These are phyloP conservation scores for Neocatenulostroma microsporum DNA, from an alignment of 2,329 filamentous ascomycete species.

Conservation along the genomic window DNA sequence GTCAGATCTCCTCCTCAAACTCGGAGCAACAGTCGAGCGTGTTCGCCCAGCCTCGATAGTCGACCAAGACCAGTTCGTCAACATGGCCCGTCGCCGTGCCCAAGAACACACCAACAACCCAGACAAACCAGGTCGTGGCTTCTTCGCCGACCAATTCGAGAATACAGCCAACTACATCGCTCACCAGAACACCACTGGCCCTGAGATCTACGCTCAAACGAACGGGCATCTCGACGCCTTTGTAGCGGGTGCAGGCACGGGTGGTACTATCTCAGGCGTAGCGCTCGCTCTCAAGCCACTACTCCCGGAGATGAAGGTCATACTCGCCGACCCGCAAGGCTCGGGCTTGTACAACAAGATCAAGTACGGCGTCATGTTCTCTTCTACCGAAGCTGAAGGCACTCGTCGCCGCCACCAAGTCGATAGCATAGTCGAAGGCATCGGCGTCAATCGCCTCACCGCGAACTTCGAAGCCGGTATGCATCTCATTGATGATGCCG, in stretches of 20 bases:
- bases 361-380: conserved; percentile 93
- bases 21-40: conserved; percentile 87
- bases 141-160: conserved; percentile 97
- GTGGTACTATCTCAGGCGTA: conserved; percentile 85
- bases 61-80: conserved; percentile 87
- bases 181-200: conserved; percentile 74
- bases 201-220: conserved; percentile 78
- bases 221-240: conserved; percentile 72
- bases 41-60: conserved; percentile 88
- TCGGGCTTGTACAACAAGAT: conserved; percentile 90
- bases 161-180: conserved; percentile 80
- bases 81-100: conserved; percentile 72
- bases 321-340: conserved; percentile 89
- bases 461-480: conserved; percentile 83
- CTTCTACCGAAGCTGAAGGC: conserved; percentile 77
- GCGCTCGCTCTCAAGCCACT: conserved; percentile 72
- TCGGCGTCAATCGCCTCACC: conserved; percentile 92
- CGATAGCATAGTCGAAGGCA: conserved; percentile 91
- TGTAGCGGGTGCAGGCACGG: conserved; percentile 87
- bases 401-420: conserved; percentile 84
- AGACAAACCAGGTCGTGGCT: conserved; percentile 61
- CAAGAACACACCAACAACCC: conserved; percentile 58
- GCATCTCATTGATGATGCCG: conserved; percentile 80
- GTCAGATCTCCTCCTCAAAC: conserved; percentile 74
- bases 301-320: conserved; percentile 56